Percentiles rank a stretch among this genome's conserved stretches.
phyloP scores from a whole-genome alignment of 768 basidiomycete species.

The Psilocybe cubensis region DNA sequence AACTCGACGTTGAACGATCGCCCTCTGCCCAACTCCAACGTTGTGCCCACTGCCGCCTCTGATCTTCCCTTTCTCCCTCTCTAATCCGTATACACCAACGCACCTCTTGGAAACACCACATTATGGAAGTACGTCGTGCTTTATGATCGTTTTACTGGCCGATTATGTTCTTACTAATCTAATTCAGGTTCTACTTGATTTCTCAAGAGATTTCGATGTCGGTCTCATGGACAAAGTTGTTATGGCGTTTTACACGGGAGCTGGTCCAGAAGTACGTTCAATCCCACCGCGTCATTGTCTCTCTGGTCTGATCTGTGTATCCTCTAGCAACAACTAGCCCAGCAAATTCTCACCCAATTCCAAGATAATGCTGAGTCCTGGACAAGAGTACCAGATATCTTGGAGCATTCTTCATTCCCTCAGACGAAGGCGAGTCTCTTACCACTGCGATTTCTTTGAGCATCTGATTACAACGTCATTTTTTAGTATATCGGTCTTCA shows the following conservation, averaged over 20 bases:
- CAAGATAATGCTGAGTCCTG: conserved; percentile 97
- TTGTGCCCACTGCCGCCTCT: conserved; percentile 23
- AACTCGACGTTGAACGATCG: conserved; percentile 26
- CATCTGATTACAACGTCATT: conserved; percentile 15
- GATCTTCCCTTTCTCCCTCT: conserved; percentile 21
- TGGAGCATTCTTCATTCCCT: conserved; percentile 81
- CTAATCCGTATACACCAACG: conserved; percentile 19
- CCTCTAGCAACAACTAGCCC: conserved; percentile 89
- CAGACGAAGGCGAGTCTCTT: conserved; percentile 74
- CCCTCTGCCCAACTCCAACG: conserved; percentile 48
- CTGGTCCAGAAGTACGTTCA: conserved; percentile 74
- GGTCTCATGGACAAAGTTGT: conserved; percentile 92
- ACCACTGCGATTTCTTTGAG: not conserved
- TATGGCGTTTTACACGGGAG: conserved; percentile 86
- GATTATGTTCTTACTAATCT: conserved; percentile 24
- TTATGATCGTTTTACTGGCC: conserved; percentile 3
- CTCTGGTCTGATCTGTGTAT: conserved; percentile 28
- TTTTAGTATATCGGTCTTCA: conserved; percentile 92
- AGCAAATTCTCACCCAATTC: conserved; percentile 92
- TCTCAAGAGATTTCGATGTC: conserved; percentile 93
- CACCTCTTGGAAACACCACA: conserved; percentile 22
- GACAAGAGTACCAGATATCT: conserved; percentile 94
- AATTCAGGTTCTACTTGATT: conserved; percentile 84
- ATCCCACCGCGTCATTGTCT: conserved; percentile 9
- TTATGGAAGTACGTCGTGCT: conserved; percentile 51